Percentiles rank a stretch among this genome's conserved stretches.
Evolutionary conservation across 1,139 yeast species (phyloP).

Genomic region (Diutina sp.): DNA sequence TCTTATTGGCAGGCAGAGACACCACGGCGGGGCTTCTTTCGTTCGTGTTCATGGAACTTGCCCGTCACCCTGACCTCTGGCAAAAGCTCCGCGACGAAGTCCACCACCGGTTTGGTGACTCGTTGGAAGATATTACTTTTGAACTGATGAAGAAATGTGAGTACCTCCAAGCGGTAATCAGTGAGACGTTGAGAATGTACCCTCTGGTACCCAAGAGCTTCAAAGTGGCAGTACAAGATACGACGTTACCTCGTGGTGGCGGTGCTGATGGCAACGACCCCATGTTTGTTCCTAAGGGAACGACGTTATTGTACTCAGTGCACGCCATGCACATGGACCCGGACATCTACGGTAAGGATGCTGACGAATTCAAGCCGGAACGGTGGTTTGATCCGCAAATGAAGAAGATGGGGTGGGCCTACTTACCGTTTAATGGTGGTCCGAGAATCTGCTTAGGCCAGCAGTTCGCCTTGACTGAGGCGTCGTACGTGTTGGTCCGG

Average conservation of each 20-base stretch:
- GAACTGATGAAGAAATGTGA: not conserved
- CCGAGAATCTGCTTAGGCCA: slow-evolving; percentile 37
- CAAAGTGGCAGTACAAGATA: not conserved
- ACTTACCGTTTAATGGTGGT: slow-evolving; percentile 40
- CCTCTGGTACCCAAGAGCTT: not conserved
- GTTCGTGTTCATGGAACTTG: slow-evolving; percentile 32
- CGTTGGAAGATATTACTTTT: not conserved
- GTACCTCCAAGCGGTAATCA: not conserved
- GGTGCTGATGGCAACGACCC: not conserved
- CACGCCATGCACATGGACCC: not conserved
- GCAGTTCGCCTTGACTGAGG: not conserved
- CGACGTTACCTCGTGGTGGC: not conserved
- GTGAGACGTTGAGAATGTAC: not conserved
- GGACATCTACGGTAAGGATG: slow-evolving; percentile 2
- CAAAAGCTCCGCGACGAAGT: slow-evolving; percentile 26
- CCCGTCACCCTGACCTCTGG: slow-evolving; percentile 29
- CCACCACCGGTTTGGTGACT: slow-evolving; percentile 17
- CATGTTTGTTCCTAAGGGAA: not conserved
- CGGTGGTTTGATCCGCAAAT: not conserved
- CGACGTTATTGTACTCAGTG: not conserved
- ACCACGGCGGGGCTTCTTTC: slow-evolving; percentile 45
- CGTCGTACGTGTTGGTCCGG: not conserved
- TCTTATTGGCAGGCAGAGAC: slow-evolving; percentile 43
- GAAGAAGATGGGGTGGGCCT: not conserved
- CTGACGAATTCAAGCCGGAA: not conserved